These are phyloP conservation scores for Backusella morwellensis DNA, from an alignment of 192 early-diverging fungal species.

Conservation along the genomic window DNA sequence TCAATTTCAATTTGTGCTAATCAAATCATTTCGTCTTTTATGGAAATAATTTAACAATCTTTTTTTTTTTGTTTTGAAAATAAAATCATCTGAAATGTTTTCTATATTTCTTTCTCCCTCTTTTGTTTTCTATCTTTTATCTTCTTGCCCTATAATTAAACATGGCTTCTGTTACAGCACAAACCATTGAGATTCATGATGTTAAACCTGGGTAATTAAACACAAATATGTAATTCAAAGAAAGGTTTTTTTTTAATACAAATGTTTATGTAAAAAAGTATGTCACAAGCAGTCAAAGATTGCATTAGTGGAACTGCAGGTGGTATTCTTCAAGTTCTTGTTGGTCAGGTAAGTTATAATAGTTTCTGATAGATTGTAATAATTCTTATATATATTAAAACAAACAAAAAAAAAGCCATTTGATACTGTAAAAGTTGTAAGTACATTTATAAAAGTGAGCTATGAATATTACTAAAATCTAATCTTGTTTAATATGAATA, in stretches of 20 bases:
- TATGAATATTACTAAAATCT: background rate
- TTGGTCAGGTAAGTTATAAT: constrained; percentile 53
- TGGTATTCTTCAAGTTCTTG: constrained; percentile 76
- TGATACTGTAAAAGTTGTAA: constrained; percentile 80
- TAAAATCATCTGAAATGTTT: background rate
- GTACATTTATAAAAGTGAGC: background rate
- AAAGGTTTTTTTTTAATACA: background rate
- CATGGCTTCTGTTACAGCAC: constrained; percentile 4
- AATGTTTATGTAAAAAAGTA: background rate
- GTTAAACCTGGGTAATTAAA: background rate
- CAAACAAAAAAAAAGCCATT: constrained; percentile 51
- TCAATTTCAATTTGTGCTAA: background rate
- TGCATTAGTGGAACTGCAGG: constrained; percentile 72
- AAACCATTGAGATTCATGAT: constrained; percentile 10
- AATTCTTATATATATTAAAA: background rate
- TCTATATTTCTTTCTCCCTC: background rate
- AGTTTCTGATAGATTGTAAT: background rate
- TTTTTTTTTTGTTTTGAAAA: background rate
- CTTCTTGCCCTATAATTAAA: background rate
- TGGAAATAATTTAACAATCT: background rate
- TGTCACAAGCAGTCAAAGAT: constrained; percentile 63
- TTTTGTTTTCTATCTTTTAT: background rate
- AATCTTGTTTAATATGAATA: constrained; percentile 17
- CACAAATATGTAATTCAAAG: background rate
- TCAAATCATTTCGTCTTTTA: background rate